A percentile compares a stretch with the other conserved stretches of the same genome.
Conservation (phyloP, 2,329 filamentous ascomycete genomes). For the Nothophoma quercina region DNA sequence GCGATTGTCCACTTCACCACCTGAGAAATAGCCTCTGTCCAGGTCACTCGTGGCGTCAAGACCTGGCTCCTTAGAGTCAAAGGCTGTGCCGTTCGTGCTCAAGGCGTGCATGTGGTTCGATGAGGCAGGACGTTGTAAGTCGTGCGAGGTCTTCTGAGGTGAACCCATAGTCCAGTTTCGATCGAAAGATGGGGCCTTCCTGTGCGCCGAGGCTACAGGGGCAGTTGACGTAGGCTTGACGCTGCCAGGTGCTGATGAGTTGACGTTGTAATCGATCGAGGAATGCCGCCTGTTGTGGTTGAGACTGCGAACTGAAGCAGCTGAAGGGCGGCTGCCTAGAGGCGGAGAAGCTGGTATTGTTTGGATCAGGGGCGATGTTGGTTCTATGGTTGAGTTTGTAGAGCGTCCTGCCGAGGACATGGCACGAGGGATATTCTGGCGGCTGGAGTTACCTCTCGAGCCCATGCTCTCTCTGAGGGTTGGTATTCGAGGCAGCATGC, state of each 20-base stretch:
- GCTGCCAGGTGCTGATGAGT: conserved; percentile 33
- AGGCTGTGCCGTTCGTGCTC: conserved; percentile 40
- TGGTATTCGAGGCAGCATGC: conserved; percentile 48
- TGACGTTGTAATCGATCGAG: conserved; percentile 74
- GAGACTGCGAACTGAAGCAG: conserved; percentile 80
- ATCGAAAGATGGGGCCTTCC: conserved; percentile 67
- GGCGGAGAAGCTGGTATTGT: conserved; percentile 52
- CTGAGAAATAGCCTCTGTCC: conserved; percentile 93
- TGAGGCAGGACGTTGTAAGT: conserved; percentile 42
- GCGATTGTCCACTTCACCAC: conserved; percentile 79
- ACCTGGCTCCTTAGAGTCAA: conserved; percentile 37
- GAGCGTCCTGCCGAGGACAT: conserved; percentile 44
- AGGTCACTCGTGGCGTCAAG: conserved; percentile 62
- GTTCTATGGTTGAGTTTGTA: conserved; percentile 39
- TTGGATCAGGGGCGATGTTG: conserved; percentile 55
- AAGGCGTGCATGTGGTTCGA: conserved; percentile 42
- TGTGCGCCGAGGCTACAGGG: conserved; percentile 50
- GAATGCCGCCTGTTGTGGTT: conserved; percentile 88
- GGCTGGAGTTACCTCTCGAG: conserved; percentile 32
- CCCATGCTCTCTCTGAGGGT: conserved; percentile 45
- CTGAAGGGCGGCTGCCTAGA: conserved; percentile 69
- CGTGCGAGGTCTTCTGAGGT: conserved; percentile 41
- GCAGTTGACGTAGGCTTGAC: conserved; percentile 30
- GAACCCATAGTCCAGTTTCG: conserved; percentile 64
- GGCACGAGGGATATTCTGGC: conserved; percentile 42